phyloP scores from a whole-genome alignment of 768 basidiomycete species.

The Gymnopilus dilepis region DNA sequence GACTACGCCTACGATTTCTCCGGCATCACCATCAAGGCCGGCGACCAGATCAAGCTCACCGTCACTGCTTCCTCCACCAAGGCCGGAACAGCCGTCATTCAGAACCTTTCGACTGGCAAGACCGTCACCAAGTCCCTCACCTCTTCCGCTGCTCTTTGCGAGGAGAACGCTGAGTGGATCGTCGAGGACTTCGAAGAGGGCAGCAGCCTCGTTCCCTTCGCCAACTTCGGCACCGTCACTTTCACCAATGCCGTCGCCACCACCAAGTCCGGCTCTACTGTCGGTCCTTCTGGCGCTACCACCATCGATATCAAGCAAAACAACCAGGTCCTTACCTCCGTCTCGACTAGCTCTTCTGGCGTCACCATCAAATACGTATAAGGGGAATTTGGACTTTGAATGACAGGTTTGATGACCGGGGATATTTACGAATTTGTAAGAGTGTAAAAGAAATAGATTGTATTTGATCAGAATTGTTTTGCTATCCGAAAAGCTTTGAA shows the following conservation, averaged over 20 bases:
- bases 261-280: conserved; percentile 14
- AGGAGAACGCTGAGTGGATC: conserved; percentile 28
- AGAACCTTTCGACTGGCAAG: conserved; percentile 24
- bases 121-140: conserved; percentile 25
- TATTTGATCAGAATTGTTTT: background rate
- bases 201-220: conserved; percentile 21
- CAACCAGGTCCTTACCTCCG: conserved; percentile 17
- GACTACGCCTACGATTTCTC: conserved; percentile 23
- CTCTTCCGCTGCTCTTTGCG: conserved; percentile 24
- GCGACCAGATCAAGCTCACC: conserved; percentile 24
- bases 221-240: conserved; percentile 27
- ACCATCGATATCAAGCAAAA: conserved; percentile 25
- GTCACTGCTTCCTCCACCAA: conserved; percentile 24
- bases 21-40: conserved; percentile 23
- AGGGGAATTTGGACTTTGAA: background rate
- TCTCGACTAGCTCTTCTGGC: conserved; percentile 13
- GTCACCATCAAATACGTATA: conserved; percentile 17
- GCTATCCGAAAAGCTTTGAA: background rate
- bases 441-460: background rate
- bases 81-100: conserved; percentile 22
- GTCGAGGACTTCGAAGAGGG: conserved; percentile 29
- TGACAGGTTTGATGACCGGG: background rate
- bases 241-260: conserved; percentile 24
- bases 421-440: background rate
- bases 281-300: conserved; percentile 21